A percentile compares a stretch with the other conserved stretches of the same genome.
phyloP scores from a whole-genome alignment of 73 alveolate species.

The Blepharisma japonicum region DNA sequence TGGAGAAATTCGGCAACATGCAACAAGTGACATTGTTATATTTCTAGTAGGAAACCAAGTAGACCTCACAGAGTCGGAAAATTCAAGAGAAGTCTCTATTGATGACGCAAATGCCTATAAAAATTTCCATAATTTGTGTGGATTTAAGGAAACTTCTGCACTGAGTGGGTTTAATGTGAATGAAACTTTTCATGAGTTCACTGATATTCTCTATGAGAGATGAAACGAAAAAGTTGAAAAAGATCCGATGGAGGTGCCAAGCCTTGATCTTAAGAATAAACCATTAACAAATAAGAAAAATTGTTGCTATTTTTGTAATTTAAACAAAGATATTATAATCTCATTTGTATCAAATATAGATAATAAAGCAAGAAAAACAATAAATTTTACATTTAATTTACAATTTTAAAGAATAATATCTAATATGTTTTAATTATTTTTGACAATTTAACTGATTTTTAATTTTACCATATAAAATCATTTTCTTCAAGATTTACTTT shows the following conservation, averaged over 20 bases:
- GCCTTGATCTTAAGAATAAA: not conserved
- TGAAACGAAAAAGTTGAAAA: not conserved
- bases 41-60: not conserved
- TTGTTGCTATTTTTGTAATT: not conserved
- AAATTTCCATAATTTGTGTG: not conserved
- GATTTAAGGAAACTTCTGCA: not conserved
- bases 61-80: not conserved
- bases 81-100: not conserved
- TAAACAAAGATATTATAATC: no score
- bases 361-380: no score
- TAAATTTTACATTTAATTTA: no score
- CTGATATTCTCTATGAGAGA: not conserved
- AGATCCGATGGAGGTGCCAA: not conserved
- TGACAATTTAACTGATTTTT: no score
- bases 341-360: no score
- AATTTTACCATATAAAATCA: no score
- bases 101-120: not conserved
- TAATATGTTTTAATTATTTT: no score
- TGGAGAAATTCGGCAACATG: slow-evolving; percentile 1
- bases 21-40: not conserved
- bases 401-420: no score
- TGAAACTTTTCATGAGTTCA: not conserved
- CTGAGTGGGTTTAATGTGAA: slow-evolving; percentile 2
- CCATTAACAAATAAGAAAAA: not conserved
- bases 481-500: no score